Percentiles rank a stretch among this genome's conserved stretches.
phyloP scores from a whole-genome alignment of 176 grass and related monocot genomes.

The Typha latifolia region DNA sequence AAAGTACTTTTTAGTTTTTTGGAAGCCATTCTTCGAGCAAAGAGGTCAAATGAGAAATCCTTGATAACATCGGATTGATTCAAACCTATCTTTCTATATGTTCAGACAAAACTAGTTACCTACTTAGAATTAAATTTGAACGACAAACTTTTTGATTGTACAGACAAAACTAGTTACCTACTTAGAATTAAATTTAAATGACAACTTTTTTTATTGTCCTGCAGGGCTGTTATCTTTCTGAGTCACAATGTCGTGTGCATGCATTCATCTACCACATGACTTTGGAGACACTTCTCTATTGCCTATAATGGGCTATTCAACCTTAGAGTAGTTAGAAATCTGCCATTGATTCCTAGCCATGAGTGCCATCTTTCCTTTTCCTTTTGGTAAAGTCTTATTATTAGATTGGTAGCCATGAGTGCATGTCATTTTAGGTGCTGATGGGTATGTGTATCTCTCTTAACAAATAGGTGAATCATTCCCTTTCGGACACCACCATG shows the following conservation, averaged over 20 bases:
- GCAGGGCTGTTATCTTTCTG: too few relatives aligned
- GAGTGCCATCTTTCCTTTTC: conserved; percentile 2
- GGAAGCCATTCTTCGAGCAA: too few relatives aligned
- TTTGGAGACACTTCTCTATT: conserved; percentile 5
- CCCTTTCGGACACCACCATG: background rate
- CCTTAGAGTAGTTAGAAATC: conserved; percentile 7
- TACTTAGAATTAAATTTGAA: too few relatives aligned
- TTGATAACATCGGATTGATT: too few relatives aligned
- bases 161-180: too few relatives aligned
- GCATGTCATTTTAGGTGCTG: conserved; percentile 5
- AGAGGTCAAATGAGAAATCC: too few relatives aligned
- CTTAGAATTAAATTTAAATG: too few relatives aligned
- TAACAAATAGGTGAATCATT: background rate
- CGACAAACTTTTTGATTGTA: too few relatives aligned
- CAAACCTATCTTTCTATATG: too few relatives aligned
- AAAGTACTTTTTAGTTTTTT: too few relatives aligned
- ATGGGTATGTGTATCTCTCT: background rate
- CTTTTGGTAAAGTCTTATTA: background rate
- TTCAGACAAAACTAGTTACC: too few relatives aligned
- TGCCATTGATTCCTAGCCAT: conserved; percentile 17
- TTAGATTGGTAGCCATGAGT: background rate
- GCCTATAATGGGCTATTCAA: background rate
- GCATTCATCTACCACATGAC: background rate
- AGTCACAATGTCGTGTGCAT: background rate
- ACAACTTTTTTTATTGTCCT: too few relatives aligned